phyloP scores from a whole-genome alignment of 257 asterid species.

The Ajuga chamaepitys region DNA sequence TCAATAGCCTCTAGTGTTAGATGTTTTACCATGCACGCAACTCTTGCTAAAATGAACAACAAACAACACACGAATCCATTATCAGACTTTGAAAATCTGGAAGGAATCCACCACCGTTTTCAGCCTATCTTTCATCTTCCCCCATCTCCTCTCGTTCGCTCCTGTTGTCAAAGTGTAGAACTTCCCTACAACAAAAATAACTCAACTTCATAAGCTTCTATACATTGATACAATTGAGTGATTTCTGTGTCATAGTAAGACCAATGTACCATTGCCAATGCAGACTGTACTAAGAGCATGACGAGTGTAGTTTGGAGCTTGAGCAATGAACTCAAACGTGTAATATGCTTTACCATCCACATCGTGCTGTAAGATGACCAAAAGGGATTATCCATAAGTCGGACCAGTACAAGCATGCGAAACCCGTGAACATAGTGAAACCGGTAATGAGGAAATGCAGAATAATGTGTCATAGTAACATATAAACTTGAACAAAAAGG shows the following conservation, averaged over 20 bases:
- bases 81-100: slow-evolving; percentile 54
- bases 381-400: slow-evolving; percentile 3
- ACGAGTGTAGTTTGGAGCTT: slow-evolving; percentile 80
- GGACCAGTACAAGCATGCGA: neutral
- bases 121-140: slow-evolving; percentile 79
- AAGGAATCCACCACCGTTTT: slow-evolving; percentile 76
- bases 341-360: slow-evolving; percentile 72
- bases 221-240: neutral
- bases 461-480: neutral
- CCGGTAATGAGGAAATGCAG: neutral
- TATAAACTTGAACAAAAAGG: too few species aligned
- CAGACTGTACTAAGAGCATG: slow-evolving; percentile 82
- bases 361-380: slow-evolving; percentile 45
- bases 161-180: slow-evolving; percentile 88
- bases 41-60: slow-evolving; percentile 4
- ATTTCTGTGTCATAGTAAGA: too few species aligned
- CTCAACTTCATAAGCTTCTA: neutral
- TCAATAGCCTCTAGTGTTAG: slow-evolving; percentile 29
- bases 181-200: slow-evolving; percentile 44
- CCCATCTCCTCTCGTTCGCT: slow-evolving; percentile 93
- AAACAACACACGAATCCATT: neutral
- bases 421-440: neutral
- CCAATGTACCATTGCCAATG: slow-evolving; percentile 61
- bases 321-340: slow-evolving; percentile 64
- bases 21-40: slow-evolving; percentile 10